Percentiles rank a stretch among this genome's conserved stretches.
phyloP scores from a whole-genome alignment of 73 alveolate genomes.

The Halteria grandinella region DNA sequence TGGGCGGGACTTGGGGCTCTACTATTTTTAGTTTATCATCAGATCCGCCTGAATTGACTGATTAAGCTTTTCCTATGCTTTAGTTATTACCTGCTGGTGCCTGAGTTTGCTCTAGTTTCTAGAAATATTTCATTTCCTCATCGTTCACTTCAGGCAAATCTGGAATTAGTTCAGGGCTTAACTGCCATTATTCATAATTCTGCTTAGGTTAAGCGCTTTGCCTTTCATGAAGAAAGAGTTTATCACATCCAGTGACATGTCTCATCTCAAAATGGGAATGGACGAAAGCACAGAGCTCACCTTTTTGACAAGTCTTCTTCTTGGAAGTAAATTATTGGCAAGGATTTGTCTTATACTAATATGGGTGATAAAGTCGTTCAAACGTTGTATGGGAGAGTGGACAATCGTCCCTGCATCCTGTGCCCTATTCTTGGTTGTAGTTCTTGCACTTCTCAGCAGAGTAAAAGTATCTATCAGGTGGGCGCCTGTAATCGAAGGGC shows the following conservation, averaged over 20 bases:
- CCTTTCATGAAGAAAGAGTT: conserved; percentile 4
- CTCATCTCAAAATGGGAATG: conserved; percentile 11
- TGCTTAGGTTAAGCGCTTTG: too few species aligned
- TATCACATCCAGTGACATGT: conserved; percentile 26
- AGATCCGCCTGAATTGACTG: not conserved
- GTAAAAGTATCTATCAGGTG: conserved; percentile 61
- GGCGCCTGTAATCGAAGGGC: conserved; percentile 61
- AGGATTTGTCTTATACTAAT: conserved; percentile 42
- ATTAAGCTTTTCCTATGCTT: not conserved
- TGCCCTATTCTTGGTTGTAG: conserved; percentile 13
- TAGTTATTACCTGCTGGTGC: not conserved
- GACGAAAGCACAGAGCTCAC: conserved; percentile 45
- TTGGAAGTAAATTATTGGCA: conserved; percentile 38
- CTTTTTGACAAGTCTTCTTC: conserved; percentile 37
- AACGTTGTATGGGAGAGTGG: conserved; percentile 53
- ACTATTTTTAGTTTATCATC: not conserved
- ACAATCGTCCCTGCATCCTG: conserved; percentile 27
- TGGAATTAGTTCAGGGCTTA: too few species aligned
- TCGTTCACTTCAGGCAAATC: conserved; percentile 20
- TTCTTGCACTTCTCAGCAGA: conserved; percentile 45
- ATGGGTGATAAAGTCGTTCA: conserved; percentile 69
- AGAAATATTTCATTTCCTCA: conserved; percentile 18
- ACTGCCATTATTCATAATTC: too few species aligned
- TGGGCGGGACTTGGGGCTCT: not conserved
- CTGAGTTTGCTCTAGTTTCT: too few species aligned